Base-by-base conservation (phyloP, 345 rosid species). In the Citrus reticulata region DNA sequence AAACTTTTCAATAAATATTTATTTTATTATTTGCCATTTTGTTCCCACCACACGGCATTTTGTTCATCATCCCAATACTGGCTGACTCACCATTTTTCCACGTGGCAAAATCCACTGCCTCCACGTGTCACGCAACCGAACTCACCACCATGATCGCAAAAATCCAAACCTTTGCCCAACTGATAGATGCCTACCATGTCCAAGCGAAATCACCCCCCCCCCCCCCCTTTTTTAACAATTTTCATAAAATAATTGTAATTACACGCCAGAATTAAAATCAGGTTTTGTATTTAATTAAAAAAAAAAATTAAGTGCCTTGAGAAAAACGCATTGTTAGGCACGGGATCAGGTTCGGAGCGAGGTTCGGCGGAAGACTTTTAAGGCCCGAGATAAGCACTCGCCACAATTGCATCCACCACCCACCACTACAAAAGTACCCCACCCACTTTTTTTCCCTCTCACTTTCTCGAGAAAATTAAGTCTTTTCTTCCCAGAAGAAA, bases 311-410 rank as follows among this genome's bases (percentile, higher is more conserved):
- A 30, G 82, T 80, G 46, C 77, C 82, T 74, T 80, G 51, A 74
- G 11, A 60, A 5, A 59, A 59, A 80, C 82, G 82, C 82, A 80
- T 67, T 46, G 71, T 49, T 77, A 59, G 27, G 69, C 1, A 22
- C 4, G 14, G 80, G 76, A 46, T 37, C 73, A 63, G 87, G 83
- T 78, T 86, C 51, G 88, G 86, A 69, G 14, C 4, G 71, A 81
- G 88, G 81, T 64, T 81, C 79, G 84, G 86, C 30, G 32, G 74
- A 69, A 72, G 80, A 86, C 82, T 82, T 86, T 70, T 54, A 29
- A 51, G 66, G 69, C 80, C 83, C 64, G 81, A 83, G 89, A 87
- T 78, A 79, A 79, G 78, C 80, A 75, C 74, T 72, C 67, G 59
- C 25, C 70, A 30, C 40, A 22, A 74, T 2, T 69, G 60, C 85